These are phyloP conservation scores for Apiospora hydei DNA, from an alignment of 2,329 filamentous ascomycete species.

Conservation along the genomic window DNA sequence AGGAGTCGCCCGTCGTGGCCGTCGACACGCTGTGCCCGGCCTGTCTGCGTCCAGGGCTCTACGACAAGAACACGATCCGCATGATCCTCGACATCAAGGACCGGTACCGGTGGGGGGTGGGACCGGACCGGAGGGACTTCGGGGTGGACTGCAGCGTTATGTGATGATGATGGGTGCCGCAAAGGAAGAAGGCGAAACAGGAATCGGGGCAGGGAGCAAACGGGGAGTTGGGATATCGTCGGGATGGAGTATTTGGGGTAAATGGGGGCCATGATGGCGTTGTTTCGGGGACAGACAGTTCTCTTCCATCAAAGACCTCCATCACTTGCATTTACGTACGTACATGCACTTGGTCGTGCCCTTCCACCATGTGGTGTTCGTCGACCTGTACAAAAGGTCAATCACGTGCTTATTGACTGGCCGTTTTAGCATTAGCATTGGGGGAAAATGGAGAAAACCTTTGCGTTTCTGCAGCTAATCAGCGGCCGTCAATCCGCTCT, in stretches of 20 bases:
- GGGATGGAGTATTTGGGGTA: background rate
- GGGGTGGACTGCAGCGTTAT: constrained; percentile 51
- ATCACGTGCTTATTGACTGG: constrained; percentile 13
- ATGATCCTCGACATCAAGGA: constrained; percentile 53
- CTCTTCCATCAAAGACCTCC: too few species aligned
- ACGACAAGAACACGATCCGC: constrained; percentile 56
- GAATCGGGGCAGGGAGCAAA: background rate
- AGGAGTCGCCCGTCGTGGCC: constrained; percentile 45
- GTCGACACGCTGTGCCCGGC: constrained; percentile 41
- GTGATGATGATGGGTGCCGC: constrained; percentile 37
- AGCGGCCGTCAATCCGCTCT: background rate
- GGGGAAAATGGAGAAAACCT: constrained; percentile 6
- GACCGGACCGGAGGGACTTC: constrained; percentile 47
- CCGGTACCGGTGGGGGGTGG: constrained; percentile 56
- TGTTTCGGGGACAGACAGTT: background rate
- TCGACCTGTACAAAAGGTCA: background rate
- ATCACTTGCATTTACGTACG: background rate
- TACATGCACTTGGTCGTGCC: background rate
- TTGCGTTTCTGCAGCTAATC: constrained; percentile 10
- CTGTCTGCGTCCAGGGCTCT: constrained; percentile 46
- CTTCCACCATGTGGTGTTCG: background rate
- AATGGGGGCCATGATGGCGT: too few species aligned
- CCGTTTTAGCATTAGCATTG: background rate
- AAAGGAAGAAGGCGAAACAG: background rate
- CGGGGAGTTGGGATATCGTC: background rate